Base-by-base conservation (phyloP, 2,329 filamentous ascomycete species). In the Colletotrichum tamarilloi region DNA sequence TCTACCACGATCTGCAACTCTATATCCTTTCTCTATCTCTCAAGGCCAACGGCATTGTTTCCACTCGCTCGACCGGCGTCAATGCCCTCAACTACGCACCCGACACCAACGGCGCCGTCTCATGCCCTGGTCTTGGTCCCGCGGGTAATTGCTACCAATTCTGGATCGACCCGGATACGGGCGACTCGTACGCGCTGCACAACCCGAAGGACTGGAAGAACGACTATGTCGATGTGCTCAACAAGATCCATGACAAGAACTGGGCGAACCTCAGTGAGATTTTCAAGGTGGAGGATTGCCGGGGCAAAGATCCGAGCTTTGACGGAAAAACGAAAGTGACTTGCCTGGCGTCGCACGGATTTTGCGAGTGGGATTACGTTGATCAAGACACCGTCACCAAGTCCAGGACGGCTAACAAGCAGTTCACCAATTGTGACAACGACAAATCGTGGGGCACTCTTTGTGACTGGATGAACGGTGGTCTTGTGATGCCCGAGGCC, bases 201-300 rank as follows among this genome's bases (percentile, higher is more conserved):
- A 79, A 77, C 69, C 77, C 76, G 1, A 65, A 69, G 3, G 76
- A 79, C 60, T 75, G 58, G 12, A n/a, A 56, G 38, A 77, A 78
- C 67, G 75, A 75, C 4, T 73, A 78, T n/a, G 71, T 77, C 26
- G 75, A 76, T 22, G 72, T 77, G 8, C 66, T 75, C 0, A 72
- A 74, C 19, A 69, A 67, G 11, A 78, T 79, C 11, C 67, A 77
- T 11, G 72, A 76, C 24, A 76, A 77, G 42, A 74, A 75, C 52
- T 79, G 77, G 77, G 77, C 77, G 0, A 77, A 76, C 4, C 60
- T 77, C 19, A 74, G 75, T 24, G 71, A 78, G 38, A 67, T 79
- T 28, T 79, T 78, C 69, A 74, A 76, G 56, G 70, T 79, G 7
- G 77, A 77, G 59, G 70, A 77, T 60, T 79, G 77, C 62, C 46